phyloP scores from a whole-genome alignment of 495 filamentous ascomycete species.

The Arthonia radiata region DNA sequence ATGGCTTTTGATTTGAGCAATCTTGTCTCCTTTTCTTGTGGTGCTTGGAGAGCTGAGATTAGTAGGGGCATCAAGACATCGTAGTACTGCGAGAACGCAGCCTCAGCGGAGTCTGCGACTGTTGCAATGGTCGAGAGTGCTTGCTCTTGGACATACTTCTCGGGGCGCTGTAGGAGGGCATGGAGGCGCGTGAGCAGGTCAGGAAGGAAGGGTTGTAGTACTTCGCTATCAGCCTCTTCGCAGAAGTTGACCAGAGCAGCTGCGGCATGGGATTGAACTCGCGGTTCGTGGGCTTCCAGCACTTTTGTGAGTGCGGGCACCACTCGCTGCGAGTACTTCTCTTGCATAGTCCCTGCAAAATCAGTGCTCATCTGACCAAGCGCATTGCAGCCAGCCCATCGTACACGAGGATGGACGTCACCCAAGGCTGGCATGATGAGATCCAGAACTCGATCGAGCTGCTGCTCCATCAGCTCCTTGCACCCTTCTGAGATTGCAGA shows the following conservation, averaged over 20 bases:
- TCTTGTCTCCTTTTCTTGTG: constrained; percentile 78
- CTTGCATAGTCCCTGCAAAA: constrained; percentile 96
- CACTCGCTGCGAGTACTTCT: constrained; percentile 69
- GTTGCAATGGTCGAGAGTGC: constrained; percentile 96
- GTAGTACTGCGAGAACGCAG: constrained; percentile 90
- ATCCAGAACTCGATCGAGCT: constrained; percentile 79
- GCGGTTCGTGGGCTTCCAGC: constrained; percentile 65
- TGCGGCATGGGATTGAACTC: constrained; percentile 91
- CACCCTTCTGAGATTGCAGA: constrained; percentile 98
- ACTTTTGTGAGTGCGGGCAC: constrained; percentile 83
- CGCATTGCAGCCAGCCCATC: constrained; percentile 98
- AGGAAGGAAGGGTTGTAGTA: constrained; percentile 84
- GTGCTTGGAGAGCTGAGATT: constrained; percentile 64
- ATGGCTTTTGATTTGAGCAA: constrained; percentile 90
- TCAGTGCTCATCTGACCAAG: constrained; percentile 99
- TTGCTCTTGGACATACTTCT: constrained; percentile 95
- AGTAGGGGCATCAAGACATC: constrained; percentile 82
- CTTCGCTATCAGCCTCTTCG: constrained; percentile 84
- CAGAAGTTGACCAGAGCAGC: constrained; percentile 98
- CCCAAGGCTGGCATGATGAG: constrained; percentile 81
- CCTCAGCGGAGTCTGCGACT: constrained; percentile 91
- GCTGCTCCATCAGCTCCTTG: constrained; percentile 80
- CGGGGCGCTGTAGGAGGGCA: constrained; percentile 60
- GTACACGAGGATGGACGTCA: constrained; percentile 78
- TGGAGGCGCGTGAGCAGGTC: constrained; percentile 61